phyloP scores from a whole-genome alignment of 2,329 filamentous ascomycete genomes.

The Beauveria bassiana region DNA sequence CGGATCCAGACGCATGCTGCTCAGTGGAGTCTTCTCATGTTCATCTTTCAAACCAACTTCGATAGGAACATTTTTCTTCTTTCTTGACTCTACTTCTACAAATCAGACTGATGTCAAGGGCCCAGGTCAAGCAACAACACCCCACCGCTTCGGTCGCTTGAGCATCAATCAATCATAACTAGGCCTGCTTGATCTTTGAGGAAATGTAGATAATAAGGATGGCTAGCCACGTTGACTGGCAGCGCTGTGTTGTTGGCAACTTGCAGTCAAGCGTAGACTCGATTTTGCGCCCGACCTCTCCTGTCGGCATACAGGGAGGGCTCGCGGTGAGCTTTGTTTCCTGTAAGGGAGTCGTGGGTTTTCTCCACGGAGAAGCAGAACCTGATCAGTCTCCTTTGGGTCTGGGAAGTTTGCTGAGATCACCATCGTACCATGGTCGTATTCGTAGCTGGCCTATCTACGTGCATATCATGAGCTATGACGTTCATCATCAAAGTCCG shows the following conservation, averaged over 20 bases:
- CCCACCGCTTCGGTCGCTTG: neutral
- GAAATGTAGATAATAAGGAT: slow-evolving; percentile 1
- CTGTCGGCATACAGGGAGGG: neutral
- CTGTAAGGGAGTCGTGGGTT: slow-evolving; percentile 1
- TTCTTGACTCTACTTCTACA: neutral
- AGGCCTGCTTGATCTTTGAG: neutral
- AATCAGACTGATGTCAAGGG: neutral
- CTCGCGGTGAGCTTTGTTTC: neutral
- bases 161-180: neutral
- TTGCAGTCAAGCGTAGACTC: neutral
- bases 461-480: neutral
- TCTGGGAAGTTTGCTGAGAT: too few species aligned
- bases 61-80: neutral
- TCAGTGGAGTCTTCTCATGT: neutral
- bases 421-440: too few species aligned
- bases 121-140: neutral
- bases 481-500: neutral
- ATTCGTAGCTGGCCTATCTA: too few species aligned
- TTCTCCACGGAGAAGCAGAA: neutral
- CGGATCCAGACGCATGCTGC: neutral
- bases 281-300: neutral
- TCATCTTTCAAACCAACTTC: neutral
- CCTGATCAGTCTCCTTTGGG: too few species aligned
- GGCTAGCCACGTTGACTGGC: neutral
- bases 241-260: too few species aligned